phyloP scores from a whole-genome alignment of 306 rosid species.

The Hippophae gyantsensis region DNA sequence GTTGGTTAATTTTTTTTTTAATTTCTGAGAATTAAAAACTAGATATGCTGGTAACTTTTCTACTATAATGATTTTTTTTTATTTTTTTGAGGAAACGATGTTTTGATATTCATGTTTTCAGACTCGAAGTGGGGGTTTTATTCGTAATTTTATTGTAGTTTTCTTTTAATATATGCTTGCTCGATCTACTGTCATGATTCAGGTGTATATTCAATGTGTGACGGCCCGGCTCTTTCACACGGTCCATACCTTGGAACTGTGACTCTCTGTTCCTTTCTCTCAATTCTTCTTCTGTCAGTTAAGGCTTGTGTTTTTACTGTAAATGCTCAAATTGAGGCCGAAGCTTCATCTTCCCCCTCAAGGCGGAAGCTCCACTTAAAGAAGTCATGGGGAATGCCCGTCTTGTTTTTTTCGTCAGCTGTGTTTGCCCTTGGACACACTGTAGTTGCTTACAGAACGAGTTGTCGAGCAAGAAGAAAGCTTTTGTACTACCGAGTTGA shows the following conservation, averaged over 20 bases:
- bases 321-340: slow-evolving; percentile 83
- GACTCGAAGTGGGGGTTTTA: too few relatives aligned
- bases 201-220: slow-evolving; percentile 93
- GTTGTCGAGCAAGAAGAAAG: slow-evolving; percentile 96
- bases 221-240: slow-evolving; percentile 78
- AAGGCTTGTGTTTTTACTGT: slow-evolving; percentile 82
- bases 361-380: slow-evolving; percentile 76
- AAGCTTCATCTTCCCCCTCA: slow-evolving; percentile 65
- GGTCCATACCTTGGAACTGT: slow-evolving; percentile 98
- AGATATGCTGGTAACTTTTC: too few relatives aligned
- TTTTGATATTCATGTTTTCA: too few relatives aligned
- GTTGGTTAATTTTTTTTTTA: too few relatives aligned
- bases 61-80: too few relatives aligned
- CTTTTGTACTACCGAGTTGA: slow-evolving; percentile 79
- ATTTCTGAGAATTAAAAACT: too few relatives aligned
- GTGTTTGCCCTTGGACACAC: slow-evolving; percentile 93
- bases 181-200: slow-evolving; percentile 15
- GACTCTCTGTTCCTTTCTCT: slow-evolving; percentile 59
- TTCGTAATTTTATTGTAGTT: too few relatives aligned
- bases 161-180: too few relatives aligned
- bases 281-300: slow-evolving; percentile 71
- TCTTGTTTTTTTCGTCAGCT: slow-evolving; percentile 81
- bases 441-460: slow-evolving; percentile 94
- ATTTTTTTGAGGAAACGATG: too few relatives aligned
- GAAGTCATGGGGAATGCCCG: slow-evolving; percentile 99